phyloP scores from a whole-genome alignment of 352 stramenopile species.

The Vaucheria bursata region DNA sequence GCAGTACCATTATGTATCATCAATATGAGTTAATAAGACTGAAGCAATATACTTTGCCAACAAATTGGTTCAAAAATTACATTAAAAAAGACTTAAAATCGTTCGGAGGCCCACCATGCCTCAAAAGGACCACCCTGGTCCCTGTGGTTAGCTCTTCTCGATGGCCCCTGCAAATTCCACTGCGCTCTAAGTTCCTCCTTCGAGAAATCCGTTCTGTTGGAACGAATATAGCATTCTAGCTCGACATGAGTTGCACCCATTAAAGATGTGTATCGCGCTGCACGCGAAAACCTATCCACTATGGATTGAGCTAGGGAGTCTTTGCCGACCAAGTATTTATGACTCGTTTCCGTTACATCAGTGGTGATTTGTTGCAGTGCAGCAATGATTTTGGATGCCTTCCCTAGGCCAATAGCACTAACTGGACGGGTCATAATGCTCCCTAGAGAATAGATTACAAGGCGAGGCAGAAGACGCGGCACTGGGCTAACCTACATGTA shows the following conservation, averaged over 20 bases:
- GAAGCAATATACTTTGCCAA: too few species aligned
- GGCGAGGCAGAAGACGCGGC: constrained; percentile 32
- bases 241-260: constrained; percentile 38
- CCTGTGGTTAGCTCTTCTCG: constrained; percentile 12
- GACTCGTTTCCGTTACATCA: constrained; percentile 1
- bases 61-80: too few species aligned
- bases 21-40: too few species aligned
- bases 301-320: neutral
- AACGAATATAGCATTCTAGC: constrained; percentile 30
- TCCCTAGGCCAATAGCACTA: constrained; percentile 32
- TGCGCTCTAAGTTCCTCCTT: constrained; percentile 40
- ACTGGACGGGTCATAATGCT: constrained; percentile 22
- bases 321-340: neutral
- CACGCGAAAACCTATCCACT: constrained; percentile 23
- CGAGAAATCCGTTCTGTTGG: constrained; percentile 37
- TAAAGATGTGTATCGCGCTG: constrained; percentile 29
- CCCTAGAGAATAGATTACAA: constrained; percentile 25
- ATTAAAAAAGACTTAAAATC: too few species aligned
- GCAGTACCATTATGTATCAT: too few species aligned
- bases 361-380: constrained; percentile 23
- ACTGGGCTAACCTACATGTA: too few species aligned
- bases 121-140: too few species aligned
- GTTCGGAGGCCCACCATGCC: constrained; percentile 23
- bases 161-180: constrained; percentile 34
- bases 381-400: constrained; percentile 40